These are phyloP conservation scores for Aegilops umbellulata DNA, from an alignment of 176 grass and related monocot genomes.

Conservation along the genomic window DNA sequence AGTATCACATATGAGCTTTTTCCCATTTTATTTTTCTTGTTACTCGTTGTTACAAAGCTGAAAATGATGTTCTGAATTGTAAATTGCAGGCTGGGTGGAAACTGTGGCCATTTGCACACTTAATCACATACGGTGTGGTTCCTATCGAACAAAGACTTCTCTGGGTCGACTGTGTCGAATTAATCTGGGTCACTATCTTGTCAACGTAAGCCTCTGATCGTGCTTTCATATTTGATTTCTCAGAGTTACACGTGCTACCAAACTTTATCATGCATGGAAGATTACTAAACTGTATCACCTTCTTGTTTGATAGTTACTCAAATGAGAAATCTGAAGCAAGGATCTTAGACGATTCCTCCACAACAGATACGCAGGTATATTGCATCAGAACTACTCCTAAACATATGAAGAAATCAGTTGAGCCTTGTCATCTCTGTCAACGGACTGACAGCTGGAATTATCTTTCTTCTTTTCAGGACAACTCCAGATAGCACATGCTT, in stretches of 20 bases:
- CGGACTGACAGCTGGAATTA: neutral
- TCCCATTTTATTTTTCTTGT: neutral
- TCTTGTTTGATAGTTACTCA: constrained; percentile 57
- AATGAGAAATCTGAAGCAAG: constrained; percentile 98
- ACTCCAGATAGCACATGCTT: constrained; percentile 14
- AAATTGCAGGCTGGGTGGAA: constrained; percentile 90
- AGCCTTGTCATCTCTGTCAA: neutral
- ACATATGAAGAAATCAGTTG: neutral
- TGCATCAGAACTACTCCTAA: neutral
- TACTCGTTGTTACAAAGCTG: neutral
- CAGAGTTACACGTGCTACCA: neutral
- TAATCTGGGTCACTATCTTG: constrained; percentile 95
- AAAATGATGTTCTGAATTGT: constrained; percentile 7
- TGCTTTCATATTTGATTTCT: constrained; percentile 8
- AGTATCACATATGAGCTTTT: neutral
- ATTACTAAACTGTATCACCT: neutral
- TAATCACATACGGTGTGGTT: constrained; percentile 85
- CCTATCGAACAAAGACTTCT: constrained; percentile 94
- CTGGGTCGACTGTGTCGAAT: constrained; percentile 93
- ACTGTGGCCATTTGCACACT: constrained; percentile 91
- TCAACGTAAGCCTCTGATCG: constrained; percentile 62
- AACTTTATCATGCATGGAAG: neutral
- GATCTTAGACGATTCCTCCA: constrained; percentile 40
- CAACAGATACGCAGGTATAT: constrained; percentile 18
- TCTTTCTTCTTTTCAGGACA: neutral